Evolutionary conservation across 2,329 filamentous ascomycete genomes (phyloP).

Genomic region (Trichophyton rubrum): DNA sequence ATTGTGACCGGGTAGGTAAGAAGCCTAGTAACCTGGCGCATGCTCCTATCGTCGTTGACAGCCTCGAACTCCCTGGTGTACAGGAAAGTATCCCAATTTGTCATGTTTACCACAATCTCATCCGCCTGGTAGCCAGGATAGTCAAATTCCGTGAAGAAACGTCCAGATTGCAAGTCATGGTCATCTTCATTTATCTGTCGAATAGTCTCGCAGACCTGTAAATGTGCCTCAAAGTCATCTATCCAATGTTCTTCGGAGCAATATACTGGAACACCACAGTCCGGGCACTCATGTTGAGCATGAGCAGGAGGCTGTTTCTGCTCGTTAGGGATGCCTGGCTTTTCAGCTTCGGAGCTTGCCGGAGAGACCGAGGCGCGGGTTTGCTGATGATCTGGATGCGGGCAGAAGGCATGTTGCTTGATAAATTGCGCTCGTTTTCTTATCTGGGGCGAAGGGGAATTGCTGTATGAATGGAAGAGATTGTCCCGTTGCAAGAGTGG

Average conservation of each 20-base stretch:
- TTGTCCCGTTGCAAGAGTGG: slow-evolving; percentile 56
- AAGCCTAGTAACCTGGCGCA: slow-evolving; percentile 85
- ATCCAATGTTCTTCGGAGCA: slow-evolving; percentile 93
- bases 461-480: slow-evolving; percentile 84
- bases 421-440: slow-evolving; percentile 80
- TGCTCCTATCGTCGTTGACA: slow-evolving; percentile 75
- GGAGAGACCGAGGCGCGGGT: slow-evolving; percentile 56
- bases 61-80: slow-evolving; percentile 87
- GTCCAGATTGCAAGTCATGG: slow-evolving; percentile 79
- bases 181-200: slow-evolving; percentile 96
- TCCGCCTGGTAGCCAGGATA: slow-evolving; percentile 84
- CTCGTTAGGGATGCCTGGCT: slow-evolving; percentile 26
- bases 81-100: slow-evolving; percentile 94
- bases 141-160: slow-evolving; percentile 86
- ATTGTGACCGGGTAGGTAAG: slow-evolving; percentile 90
- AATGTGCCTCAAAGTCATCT: slow-evolving; percentile 84
- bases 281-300: slow-evolving; percentile 87
- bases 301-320: slow-evolving; percentile 54
- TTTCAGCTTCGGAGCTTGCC: slow-evolving; percentile 50
- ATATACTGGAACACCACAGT: slow-evolving; percentile 87
- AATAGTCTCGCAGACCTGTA: slow-evolving; percentile 84
- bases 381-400: slow-evolving; percentile 73
- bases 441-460: slow-evolving; percentile 80
- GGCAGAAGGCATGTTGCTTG: slow-evolving; percentile 83
- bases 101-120: slow-evolving; percentile 90